Percentiles rank a stretch among this genome's conserved stretches.
Evolutionary conservation across 768 basidiomycete species (phyloP).

Genomic region (Asterophora parasitica): DNA sequence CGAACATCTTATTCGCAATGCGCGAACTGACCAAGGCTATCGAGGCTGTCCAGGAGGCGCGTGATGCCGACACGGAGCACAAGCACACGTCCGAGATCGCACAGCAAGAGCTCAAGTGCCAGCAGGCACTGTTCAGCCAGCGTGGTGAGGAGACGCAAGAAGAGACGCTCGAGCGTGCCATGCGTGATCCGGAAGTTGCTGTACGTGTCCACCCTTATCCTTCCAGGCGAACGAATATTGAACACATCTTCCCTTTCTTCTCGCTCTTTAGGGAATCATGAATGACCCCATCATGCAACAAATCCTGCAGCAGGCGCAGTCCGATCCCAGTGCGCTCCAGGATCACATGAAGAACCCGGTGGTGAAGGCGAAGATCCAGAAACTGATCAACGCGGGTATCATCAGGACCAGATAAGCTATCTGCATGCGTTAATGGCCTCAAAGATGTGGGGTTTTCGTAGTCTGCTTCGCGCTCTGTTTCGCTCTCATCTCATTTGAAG

Average conservation of each 20-base stretch:
- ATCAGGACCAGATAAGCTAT: slow-evolving; percentile 71
- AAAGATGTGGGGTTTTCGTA: not conserved
- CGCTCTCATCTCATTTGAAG: not conserved
- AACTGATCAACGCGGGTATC: slow-evolving; percentile 89
- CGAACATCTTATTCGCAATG: slow-evolving; percentile 82
- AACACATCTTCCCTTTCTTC: slow-evolving; percentile 2
- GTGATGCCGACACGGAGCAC: slow-evolving; percentile 70
- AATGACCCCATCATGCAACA: slow-evolving; percentile 89
- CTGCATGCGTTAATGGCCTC: not conserved
- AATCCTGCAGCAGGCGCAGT: slow-evolving; percentile 92
- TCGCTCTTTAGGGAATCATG: slow-evolving; percentile 65
- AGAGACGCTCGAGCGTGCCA: slow-evolving; percentile 87
- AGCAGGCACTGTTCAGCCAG: slow-evolving; percentile 73
- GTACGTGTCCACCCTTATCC: slow-evolving; percentile 39
- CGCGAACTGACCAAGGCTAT: slow-evolving; percentile 87
- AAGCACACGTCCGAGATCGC: slow-evolving; percentile 84
- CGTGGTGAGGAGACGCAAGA: slow-evolving; percentile 86
- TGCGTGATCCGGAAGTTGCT: slow-evolving; percentile 96
- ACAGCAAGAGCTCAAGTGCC: slow-evolving; percentile 73
- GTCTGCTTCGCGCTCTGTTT: not conserved
- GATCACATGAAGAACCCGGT: slow-evolving; percentile 95
- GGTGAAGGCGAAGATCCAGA: slow-evolving; percentile 78
- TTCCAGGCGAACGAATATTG: slow-evolving; percentile 6
- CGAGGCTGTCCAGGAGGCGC: slow-evolving; percentile 74
- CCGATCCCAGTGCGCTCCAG: slow-evolving; percentile 81